Conservation (phyloP, 2,329 filamentous ascomycete genomes). For the Fusarium falciforme region DNA sequence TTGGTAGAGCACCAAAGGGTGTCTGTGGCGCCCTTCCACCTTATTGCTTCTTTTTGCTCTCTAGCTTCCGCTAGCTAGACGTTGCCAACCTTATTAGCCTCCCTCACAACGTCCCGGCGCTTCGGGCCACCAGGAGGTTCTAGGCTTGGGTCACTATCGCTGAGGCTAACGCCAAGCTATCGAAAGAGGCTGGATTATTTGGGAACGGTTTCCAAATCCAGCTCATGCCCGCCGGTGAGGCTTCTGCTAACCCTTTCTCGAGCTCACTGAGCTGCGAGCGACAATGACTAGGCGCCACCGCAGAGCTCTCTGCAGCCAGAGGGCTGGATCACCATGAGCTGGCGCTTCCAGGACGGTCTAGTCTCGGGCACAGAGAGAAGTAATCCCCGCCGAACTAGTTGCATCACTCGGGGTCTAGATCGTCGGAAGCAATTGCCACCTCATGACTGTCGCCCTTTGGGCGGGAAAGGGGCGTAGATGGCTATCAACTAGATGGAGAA, state of each 20-base stretch:
- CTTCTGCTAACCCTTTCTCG: background rate
- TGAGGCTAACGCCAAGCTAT: background rate
- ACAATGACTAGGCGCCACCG: background rate
- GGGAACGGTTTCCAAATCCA: constrained; percentile 1
- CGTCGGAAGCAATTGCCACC: background rate
- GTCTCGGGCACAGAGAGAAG: background rate
- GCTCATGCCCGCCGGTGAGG: background rate
- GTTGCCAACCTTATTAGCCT: constrained; percentile 2
- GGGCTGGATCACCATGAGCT: background rate
- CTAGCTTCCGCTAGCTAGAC: background rate
- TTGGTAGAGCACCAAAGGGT: background rate
- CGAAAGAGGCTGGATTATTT: background rate
- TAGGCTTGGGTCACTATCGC: background rate
- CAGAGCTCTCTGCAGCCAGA: background rate
- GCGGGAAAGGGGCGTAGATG: background rate
- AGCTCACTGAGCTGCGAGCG: background rate
- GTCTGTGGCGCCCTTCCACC: background rate
- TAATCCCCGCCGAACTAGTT: background rate
- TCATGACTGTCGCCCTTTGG: background rate
- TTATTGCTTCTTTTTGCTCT: background rate
- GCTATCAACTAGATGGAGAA: background rate
- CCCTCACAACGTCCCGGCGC: background rate
- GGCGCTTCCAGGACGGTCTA: background rate
- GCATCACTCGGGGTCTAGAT: background rate
- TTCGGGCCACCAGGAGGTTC: background rate